phyloP scores from a whole-genome alignment of 331 rosid genomes.

The Cydonia oblonga region DNA sequence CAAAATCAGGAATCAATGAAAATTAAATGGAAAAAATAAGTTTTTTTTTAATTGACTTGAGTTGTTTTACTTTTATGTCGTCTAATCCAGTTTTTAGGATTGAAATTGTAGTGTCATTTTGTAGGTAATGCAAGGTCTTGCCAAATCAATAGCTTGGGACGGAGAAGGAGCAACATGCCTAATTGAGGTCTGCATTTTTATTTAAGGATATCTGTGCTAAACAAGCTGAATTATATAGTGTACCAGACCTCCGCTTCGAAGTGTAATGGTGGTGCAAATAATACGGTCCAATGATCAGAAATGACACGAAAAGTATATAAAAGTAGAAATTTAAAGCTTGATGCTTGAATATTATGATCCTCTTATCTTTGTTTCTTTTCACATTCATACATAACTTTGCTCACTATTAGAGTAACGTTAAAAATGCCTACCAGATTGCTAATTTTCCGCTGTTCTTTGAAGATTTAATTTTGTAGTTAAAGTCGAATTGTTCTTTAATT shows the following conservation, averaged over 20 bases:
- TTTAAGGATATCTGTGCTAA: background rate
- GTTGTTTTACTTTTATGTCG: background rate
- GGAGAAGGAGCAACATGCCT: constrained; percentile 99
- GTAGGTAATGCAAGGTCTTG: constrained; percentile 98
- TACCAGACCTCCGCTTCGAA: no score
- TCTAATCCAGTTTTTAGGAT: background rate
- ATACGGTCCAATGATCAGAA: no score
- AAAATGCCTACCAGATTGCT: background rate
- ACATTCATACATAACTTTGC: no score
- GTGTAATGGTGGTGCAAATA: no score
- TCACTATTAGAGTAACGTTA: no score
- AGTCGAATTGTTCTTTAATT: background rate
- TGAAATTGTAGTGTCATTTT: constrained; percentile 4
- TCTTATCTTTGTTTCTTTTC: no score
- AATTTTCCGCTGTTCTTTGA: background rate
- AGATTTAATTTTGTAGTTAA: background rate
- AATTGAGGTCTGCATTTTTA: constrained; percentile 55
- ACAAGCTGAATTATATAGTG: no score
- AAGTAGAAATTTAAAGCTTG: no score
- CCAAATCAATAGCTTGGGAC: constrained; percentile 95
- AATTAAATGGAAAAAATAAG: background rate
- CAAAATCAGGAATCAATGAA: background rate
- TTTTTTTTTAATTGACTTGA: background rate
- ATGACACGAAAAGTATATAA: no score
- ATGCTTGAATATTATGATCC: no score